A percentile compares a stretch with the other conserved stretches of the same genome.
Conservation (phyloP, 768 basidiomycete species). For the Cystobasidium tubakii region DNA sequence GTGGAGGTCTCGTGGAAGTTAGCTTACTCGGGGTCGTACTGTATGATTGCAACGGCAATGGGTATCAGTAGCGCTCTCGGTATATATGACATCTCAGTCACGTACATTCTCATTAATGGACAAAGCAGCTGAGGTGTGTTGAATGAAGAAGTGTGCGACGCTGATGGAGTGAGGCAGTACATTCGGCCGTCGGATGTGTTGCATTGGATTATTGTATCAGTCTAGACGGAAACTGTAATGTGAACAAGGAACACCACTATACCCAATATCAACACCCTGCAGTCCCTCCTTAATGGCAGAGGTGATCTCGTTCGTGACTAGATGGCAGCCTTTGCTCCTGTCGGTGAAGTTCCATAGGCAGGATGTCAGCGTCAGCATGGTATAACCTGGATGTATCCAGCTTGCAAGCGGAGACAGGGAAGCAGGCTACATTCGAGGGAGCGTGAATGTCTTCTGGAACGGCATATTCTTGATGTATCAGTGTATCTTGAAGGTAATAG, state of each 20-base stretch:
- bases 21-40: conserved; percentile 37
- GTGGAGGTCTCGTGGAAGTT: neutral
- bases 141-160: conserved; percentile 39
- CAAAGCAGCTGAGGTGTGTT: conserved; percentile 37
- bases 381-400: neutral
- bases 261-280: conserved; percentile 21
- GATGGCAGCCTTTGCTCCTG: conserved; percentile 2
- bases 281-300: conserved; percentile 22
- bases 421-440: conserved; percentile 3
- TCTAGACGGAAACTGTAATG: too few species aligned
- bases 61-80: neutral
- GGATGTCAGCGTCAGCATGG: neutral
- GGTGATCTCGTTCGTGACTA: conserved; percentile 35
- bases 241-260: neutral
- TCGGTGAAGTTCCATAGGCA: neutral
- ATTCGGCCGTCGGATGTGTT: too few species aligned
- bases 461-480: conserved; percentile 31
- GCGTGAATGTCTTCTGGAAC: conserved; percentile 36
- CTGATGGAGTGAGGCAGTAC: neutral
- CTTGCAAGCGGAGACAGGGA: neutral
- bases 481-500: conserved; percentile 50
- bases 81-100: neutral
- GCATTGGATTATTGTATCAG: too few species aligned
- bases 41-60: neutral
- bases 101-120: conserved; percentile 38